Conservation (phyloP, 2,329 filamentous ascomycete species). For the Cladophialophora immunda region DNA sequence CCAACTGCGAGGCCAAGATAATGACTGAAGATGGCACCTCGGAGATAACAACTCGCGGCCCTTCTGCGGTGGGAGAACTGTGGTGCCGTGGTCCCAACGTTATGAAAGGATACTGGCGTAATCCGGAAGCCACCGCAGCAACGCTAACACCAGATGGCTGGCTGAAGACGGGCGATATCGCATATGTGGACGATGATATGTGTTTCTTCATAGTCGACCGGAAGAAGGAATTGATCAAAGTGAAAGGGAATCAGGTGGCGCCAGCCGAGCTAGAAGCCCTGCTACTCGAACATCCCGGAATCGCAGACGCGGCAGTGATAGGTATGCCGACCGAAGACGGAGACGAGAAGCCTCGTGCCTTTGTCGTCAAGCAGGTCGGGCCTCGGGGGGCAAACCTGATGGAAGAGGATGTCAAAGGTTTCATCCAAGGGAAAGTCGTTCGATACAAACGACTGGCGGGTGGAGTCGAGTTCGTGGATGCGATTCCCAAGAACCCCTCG, state of each 20-base stretch:
- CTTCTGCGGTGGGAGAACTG: constrained; percentile 53
- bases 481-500: constrained; percentile 59
- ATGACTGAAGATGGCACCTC: constrained; percentile 55
- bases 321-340: constrained; percentile 51
- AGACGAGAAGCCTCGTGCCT: constrained; percentile 51
- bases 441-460: constrained; percentile 59
- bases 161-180: constrained; percentile 68
- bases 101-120: constrained; percentile 68
- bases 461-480: constrained; percentile 58
- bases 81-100: constrained; percentile 65
- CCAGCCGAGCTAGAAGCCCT: constrained; percentile 59
- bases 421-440: constrained; percentile 48
- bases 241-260: constrained; percentile 62
- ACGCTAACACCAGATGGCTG: constrained; percentile 62
- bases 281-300: constrained; percentile 54
- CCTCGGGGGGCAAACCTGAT: constrained; percentile 41
- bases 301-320: constrained; percentile 58
- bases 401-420: constrained; percentile 49
- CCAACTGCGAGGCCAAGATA: constrained; percentile 75
- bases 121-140: constrained; percentile 63
- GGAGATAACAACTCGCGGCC: constrained; percentile 33
- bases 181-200: constrained; percentile 50
- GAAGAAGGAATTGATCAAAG: constrained; percentile 66
- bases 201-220: constrained; percentile 73
- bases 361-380: constrained; percentile 50